Base-by-base conservation (phyloP, 768 basidiomycete genomes). In the Cubamyces lactineus region DNA sequence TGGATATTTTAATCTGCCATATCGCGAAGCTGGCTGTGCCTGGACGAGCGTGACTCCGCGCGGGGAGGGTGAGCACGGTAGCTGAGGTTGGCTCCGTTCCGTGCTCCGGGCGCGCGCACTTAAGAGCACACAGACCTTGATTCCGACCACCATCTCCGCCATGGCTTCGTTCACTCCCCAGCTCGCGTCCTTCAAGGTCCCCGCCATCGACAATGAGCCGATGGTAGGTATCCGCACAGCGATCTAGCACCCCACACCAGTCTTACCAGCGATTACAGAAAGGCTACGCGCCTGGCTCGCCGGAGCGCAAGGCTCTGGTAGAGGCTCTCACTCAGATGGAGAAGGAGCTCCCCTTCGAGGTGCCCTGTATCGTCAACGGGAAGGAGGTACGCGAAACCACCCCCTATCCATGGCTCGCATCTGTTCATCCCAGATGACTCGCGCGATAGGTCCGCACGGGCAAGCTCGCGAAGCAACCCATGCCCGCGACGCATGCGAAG, bases 341-440 rank as follows among this genome's bases (percentile, higher is more conserved):
- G 74, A 81, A 87, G 63, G 79, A 88, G 67, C 79, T 91, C 8
- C 95, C 96, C 2, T 94, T 94, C 73, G 90, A 97, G 70, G 91
- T 99, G 1, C 97, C 96, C 8, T 93, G 92, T 71, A 81, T 98
- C 65, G 84, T 98, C 65, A 92, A 98, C 67, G 97, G 97, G 56
- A 87, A 91, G 76, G 82, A 84, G 67, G 94, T 93, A 63, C 39
- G 43, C 51, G 26, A 13, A 38, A 52, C 17, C 21, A 13, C 40
- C 28, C 43, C 41, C 39, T 16, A 39, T n/a, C 21, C 42, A 21
- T 19, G 34, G 1, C 0, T 16, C 45, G 1, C 9, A 15, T 48
- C 56, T 39, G 51, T 38, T 47, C 28, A 53, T 51, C 42, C 24
- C 45, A 15, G 6, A 30, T 26, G 55, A 38, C 39, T 38, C 38